Evolutionary conservation across 2,329 filamentous ascomycete genomes (phyloP).

Genomic region (Arthrobotrys pseudoclavata): DNA sequence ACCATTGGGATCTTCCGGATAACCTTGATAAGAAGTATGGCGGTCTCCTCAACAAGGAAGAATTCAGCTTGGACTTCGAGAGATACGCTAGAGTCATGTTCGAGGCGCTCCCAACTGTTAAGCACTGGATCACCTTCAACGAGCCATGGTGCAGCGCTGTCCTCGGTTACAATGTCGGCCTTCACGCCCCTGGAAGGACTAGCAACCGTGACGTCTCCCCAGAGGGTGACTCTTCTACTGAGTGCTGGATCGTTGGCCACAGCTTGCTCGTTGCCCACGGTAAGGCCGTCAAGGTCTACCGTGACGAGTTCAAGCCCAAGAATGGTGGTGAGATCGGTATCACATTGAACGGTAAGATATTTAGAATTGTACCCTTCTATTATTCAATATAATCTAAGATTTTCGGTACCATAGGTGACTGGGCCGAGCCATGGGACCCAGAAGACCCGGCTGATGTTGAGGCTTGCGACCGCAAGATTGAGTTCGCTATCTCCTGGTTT

Average conservation of each 20-base stretch:
- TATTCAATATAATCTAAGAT: conserved; percentile 17
- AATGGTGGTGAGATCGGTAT: conserved; percentile 85
- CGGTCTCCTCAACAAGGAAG: conserved; percentile 82
- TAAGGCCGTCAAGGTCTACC: conserved; percentile 83
- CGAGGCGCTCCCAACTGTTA: conserved; percentile 80
- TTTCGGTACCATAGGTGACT: conserved; percentile 72
- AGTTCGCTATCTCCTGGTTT: conserved; percentile 90
- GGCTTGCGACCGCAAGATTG: conserved; percentile 83
- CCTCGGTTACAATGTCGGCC: conserved; percentile 81
- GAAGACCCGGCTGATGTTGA: conserved; percentile 80
- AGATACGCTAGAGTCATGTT: conserved; percentile 83
- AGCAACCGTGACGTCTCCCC: conserved; percentile 79
- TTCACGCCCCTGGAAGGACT: conserved; percentile 85
- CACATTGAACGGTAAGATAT: conserved; percentile 78
- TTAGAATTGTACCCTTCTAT: conserved; percentile 12
- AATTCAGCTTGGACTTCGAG: conserved; percentile 85
- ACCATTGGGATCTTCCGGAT: conserved; percentile 90
- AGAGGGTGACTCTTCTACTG: conserved; percentile 79
- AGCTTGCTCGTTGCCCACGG: conserved; percentile 84
- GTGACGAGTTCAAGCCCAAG: conserved; percentile 81
- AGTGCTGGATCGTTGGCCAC: conserved; percentile 87
- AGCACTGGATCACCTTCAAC: conserved; percentile 92
- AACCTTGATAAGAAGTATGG: conserved; percentile 84
- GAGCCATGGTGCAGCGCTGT: conserved; percentile 89
- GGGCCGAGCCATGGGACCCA: conserved; percentile 84